Conservation (phyloP, 2,329 filamentous ascomycete genomes). For the Ophiostoma himal-ulmi region DNA sequence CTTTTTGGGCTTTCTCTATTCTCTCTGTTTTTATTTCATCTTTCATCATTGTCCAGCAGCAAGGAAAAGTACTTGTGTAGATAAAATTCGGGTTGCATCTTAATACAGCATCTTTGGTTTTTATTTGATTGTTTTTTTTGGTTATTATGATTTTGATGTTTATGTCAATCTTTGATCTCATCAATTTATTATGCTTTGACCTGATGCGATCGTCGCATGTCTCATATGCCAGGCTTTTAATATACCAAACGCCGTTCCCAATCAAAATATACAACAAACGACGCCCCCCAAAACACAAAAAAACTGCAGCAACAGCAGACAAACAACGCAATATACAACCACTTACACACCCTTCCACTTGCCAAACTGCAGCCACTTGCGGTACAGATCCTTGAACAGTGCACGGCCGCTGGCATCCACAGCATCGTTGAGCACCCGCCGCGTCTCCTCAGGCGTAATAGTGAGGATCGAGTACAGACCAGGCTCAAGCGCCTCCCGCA, state of each 20-base stretch:
- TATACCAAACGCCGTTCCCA: not conserved
- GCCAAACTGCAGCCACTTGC: conserved; percentile 56
- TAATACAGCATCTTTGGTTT: conserved; percentile 1
- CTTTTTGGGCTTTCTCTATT: not conserved
- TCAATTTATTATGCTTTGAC: not conserved
- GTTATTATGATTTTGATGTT: not conserved
- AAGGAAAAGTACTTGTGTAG: not conserved
- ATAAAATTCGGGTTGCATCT: not conserved
- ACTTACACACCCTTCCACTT: conserved; percentile 56
- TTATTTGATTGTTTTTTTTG: not conserved
- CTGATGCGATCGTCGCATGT: not conserved
- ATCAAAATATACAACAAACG: not conserved
- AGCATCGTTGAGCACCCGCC: conserved; percentile 53
- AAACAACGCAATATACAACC: not conserved
- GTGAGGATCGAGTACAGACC: conserved; percentile 55
- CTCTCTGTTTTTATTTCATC: not conserved
- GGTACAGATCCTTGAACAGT: conserved; percentile 54
- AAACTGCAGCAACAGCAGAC: not conserved
- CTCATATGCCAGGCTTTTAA: not conserved
- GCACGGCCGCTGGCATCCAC: conserved; percentile 55
- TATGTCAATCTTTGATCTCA: not conserved
- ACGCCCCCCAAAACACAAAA: not conserved
- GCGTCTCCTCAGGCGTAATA: conserved; percentile 49
- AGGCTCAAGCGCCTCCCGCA: conserved; percentile 52
- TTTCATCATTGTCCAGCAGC: not conserved